Base-by-base conservation (phyloP, 1,284 basidiomycete species). In the Ceratobasidium sp. region DNA sequence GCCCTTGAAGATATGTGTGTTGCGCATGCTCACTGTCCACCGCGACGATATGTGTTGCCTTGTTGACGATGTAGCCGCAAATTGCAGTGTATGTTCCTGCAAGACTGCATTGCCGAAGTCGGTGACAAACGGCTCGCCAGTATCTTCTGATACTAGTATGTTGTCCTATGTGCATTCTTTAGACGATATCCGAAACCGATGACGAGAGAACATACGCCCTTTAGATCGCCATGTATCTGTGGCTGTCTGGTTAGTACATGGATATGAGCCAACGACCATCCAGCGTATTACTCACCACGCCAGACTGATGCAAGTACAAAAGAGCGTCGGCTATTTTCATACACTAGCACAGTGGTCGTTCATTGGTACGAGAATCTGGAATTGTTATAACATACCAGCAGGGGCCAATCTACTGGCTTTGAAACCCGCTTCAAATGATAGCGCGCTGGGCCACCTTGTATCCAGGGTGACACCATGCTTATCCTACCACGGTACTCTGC, bases 151-250 rank as follows among this genome's bases (percentile, higher is more conserved):
- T 33, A 33, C 33, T 33, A 33, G 33, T 33, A 33, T 4, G 33
- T 33, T 33, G 33, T 33, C 33, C 33, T 33, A 33, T 33, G 33
- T 33, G 33, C 33, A 33, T 33, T 33, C 33, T 33, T 33, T 20
- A 33, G n/a, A 13, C 2, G 12, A 23, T 61, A 61, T 33, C 4
- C 33, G 33, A 33, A 33, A 33, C 4, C 33, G 33, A 33, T 33
- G 33, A 18, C 6, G 12, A 39, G 3, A 28, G 33, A 33, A 39
- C 51, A 13, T 26, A 71, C 69, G 9, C 69, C 69, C 40, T 71
- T 71, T 18, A 71, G 26, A 40, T 71, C 69, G 9, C 69, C 69
- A n/a, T 71, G 69, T 12, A 71, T 53, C 51, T 71, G 40, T 33
- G 33, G 20, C 3, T 18, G 26, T 9, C 20, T 9, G 12, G 39